Evolutionary conservation across 1,284 basidiomycete genomes (phyloP).

Genomic region (Austropuccinia psidii): DNA sequence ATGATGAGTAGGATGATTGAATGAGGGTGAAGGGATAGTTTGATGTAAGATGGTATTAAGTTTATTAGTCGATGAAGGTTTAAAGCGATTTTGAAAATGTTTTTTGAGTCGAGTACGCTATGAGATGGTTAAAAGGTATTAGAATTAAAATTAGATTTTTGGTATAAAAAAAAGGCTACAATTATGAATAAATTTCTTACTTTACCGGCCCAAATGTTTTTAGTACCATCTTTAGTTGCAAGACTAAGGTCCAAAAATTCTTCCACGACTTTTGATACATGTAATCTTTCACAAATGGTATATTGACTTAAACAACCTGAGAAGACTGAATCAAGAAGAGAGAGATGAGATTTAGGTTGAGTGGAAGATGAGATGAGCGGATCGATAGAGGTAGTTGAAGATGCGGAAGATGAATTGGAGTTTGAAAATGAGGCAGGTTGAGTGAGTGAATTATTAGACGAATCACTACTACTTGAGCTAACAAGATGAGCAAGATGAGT

Average conservation of each 20-base stretch:
- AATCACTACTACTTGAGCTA: neutral
- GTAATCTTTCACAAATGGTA: neutral
- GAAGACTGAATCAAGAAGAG: neutral
- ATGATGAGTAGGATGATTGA: neutral
- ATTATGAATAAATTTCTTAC: too few species aligned
- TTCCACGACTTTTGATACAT: conserved; percentile 81
- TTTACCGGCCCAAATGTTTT: neutral
- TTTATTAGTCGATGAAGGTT: neutral
- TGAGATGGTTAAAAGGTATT: neutral
- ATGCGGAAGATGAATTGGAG: neutral
- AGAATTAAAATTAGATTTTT: neutral
- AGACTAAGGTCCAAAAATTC: conserved; percentile 89
- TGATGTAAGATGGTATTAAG: neutral
- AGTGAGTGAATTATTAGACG: neutral
- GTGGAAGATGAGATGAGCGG: neutral
- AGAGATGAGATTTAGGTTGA: too few species aligned
- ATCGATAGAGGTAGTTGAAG: neutral
- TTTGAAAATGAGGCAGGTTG: neutral
- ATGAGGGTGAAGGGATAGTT: neutral
- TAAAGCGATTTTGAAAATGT: too few species aligned
- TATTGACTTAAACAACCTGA: conserved; percentile 6
- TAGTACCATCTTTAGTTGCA: conserved; percentile 53
- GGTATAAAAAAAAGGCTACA: neutral
- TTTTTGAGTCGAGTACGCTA: neutral
- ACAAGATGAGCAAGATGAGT: neutral